Evolutionary conservation across 352 stramenopile genomes (phyloP).

Genomic region (Globisporangium nunn): DNA sequence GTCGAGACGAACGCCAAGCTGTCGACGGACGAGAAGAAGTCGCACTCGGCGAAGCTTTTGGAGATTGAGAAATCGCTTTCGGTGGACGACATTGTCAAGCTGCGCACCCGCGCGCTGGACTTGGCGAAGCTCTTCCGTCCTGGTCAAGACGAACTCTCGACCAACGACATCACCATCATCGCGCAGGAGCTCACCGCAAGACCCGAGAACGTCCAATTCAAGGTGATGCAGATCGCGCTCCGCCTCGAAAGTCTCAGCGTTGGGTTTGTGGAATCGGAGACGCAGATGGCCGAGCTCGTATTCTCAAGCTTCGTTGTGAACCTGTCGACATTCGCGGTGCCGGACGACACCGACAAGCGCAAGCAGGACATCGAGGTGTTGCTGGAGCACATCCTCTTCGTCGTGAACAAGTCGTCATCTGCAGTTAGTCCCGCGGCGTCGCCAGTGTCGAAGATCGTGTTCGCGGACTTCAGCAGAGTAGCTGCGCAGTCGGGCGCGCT

Average conservation of each 20-base stretch:
- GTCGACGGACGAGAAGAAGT: conserved; percentile 35
- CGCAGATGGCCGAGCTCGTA: conserved; percentile 42
- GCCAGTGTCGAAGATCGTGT: conserved; percentile 43
- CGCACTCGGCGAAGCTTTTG: conserved; percentile 25
- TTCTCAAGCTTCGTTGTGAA: conserved; percentile 46
- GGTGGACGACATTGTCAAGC: conserved; percentile 38
- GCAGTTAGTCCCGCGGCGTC: conserved; percentile 21
- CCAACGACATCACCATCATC: conserved; percentile 30
- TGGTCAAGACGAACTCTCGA: conserved; percentile 30
- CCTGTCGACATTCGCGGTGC: conserved; percentile 29
- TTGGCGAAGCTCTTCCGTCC: conserved; percentile 36
- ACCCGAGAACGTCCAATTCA: conserved; percentile 47
- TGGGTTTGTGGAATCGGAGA: conserved; percentile 31
- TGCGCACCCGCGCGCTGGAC: conserved; percentile 30
- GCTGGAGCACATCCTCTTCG: conserved; percentile 41
- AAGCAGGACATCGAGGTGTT: conserved; percentile 44
- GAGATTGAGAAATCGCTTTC: conserved; percentile 36
- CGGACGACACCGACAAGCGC: conserved; percentile 33
- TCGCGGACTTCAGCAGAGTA: conserved; percentile 41
- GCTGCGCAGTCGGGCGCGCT: conserved; percentile 18
- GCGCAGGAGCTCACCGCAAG: conserved; percentile 33
- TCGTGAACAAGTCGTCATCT: conserved; percentile 37
- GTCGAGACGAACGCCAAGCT: conserved; percentile 34
- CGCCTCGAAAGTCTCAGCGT: conserved; percentile 51
- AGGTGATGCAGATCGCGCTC: conserved; percentile 39